phyloP scores from a whole-genome alignment of 2,329 filamentous ascomycete genomes.

The Ascochyta pisi region DNA sequence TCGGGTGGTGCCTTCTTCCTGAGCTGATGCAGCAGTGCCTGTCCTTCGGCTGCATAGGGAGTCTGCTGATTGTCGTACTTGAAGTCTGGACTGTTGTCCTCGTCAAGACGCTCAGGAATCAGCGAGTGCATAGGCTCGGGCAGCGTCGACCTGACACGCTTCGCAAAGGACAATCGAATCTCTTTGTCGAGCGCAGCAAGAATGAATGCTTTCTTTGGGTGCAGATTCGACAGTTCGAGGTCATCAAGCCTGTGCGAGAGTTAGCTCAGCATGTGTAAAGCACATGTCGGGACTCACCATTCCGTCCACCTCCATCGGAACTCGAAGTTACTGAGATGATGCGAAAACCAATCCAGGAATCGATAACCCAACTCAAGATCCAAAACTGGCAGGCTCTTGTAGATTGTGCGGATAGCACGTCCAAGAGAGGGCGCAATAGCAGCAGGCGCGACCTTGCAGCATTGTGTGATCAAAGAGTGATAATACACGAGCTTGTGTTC shows the following conservation, averaged over 20 bases:
- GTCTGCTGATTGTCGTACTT: conserved; percentile 81
- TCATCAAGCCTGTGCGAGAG: conserved; percentile 70
- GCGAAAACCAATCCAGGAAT: conserved; percentile 97
- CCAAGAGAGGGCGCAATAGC: conserved; percentile 96
- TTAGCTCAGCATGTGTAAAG: conserved; percentile 15
- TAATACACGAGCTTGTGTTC: conserved; percentile 98
- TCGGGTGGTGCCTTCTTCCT: conserved; percentile 85
- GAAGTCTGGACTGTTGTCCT: conserved; percentile 92
- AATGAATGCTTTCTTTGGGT: conserved; percentile 94
- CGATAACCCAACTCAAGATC: conserved; percentile 86
- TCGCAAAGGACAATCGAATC: conserved; percentile 93
- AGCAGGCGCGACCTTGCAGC: conserved; percentile 92
- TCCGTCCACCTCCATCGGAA: conserved; percentile 99
- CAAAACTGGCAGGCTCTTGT: conserved; percentile 79
- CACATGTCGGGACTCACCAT: conserved; percentile 65
- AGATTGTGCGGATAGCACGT: conserved; percentile 89
- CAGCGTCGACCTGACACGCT: conserved; percentile 92
- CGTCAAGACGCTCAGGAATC: conserved; percentile 86
- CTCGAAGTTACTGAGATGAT: conserved; percentile 98
- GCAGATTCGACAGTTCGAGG: conserved; percentile 74
- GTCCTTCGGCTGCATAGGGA: conserved; percentile 86
- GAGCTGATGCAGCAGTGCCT: conserved; percentile 78
- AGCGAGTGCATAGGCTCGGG: conserved; percentile 82
- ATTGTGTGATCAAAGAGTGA: conserved; percentile 91
- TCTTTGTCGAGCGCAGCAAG: conserved; percentile 92